These are phyloP conservation scores for Pisolithus orientalis DNA, from an alignment of 768 basidiomycete species.

Conservation along the genomic window DNA sequence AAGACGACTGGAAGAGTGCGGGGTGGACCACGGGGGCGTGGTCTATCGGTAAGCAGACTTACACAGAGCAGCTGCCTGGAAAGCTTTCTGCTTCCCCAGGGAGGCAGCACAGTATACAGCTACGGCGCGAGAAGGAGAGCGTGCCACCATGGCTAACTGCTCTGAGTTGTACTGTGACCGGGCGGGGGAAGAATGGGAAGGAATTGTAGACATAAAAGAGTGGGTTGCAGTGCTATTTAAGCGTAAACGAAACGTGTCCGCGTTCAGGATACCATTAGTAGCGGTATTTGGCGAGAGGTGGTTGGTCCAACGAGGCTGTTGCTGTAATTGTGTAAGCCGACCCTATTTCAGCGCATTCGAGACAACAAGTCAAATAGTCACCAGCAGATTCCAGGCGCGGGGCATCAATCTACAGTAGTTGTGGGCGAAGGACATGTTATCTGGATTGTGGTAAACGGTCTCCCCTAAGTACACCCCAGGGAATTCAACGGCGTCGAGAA, in stretches of 20 bases:
- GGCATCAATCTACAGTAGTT: neutral
- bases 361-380: neutral
- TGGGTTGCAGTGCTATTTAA: conserved; percentile 22
- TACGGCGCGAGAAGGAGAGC: conserved; percentile 37
- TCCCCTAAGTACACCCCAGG: neutral
- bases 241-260: conserved; percentile 1
- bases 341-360: neutral
- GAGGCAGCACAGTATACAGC: conserved; percentile 86
- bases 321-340: neutral
- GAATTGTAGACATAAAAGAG: conserved; percentile 8
- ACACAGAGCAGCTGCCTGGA: conserved; percentile 65
- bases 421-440: neutral
- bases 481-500: no score
- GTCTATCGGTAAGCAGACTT: conserved; percentile 25
- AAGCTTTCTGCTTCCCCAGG: conserved; percentile 55
- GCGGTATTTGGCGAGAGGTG: neutral
- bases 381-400: neutral
- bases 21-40: neutral
- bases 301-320: conserved; percentile 19
- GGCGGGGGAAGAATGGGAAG: conserved; percentile 1
- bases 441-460: neutral
- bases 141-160: conserved; percentile 22
- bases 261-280: neutral
- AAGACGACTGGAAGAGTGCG: neutral
- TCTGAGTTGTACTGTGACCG: conserved; percentile 3